These are phyloP conservation scores for Mycena pura DNA, from an alignment of 768 basidiomycete species.

Conservation along the genomic window DNA sequence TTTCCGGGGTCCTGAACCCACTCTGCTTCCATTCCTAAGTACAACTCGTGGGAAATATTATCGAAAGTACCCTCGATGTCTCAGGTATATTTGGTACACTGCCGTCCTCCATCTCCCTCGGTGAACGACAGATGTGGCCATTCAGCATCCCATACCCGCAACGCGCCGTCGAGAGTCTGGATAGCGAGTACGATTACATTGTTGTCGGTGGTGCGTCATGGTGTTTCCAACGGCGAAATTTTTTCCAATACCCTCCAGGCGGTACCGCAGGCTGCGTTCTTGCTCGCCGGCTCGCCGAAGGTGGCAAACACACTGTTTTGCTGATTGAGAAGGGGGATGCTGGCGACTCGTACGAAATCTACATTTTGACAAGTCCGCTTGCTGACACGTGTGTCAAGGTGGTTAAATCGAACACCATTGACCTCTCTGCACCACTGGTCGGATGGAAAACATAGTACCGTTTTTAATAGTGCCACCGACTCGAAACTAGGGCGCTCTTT, in stretches of 20 bases:
- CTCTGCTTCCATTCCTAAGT: too few species aligned
- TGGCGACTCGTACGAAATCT: constrained; percentile 23
- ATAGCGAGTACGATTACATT: too few species aligned
- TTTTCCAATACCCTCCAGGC: constrained; percentile 24
- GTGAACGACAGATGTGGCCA: too few species aligned
- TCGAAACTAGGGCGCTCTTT: constrained; percentile 5
- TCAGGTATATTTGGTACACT: too few species aligned
- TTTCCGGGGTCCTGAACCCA: too few species aligned
- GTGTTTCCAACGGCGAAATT: too few species aligned
- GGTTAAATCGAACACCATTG: constrained; percentile 37
- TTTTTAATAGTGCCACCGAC: constrained; percentile 21
- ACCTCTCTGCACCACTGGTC: constrained; percentile 37
- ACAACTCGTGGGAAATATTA: too few species aligned
- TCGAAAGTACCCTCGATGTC: too few species aligned
- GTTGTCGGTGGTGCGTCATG: too few species aligned
- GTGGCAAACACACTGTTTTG: constrained; percentile 31
- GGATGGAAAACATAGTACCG: constrained; percentile 29
- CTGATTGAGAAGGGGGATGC: constrained; percentile 38
- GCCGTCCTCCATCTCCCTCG: too few species aligned
- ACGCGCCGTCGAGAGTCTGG: too few species aligned
- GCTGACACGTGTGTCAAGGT: constrained; percentile 12
- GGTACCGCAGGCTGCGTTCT: constrained; percentile 41
- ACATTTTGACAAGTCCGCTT: background rate
- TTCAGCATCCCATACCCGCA: too few species aligned
- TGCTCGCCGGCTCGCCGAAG: constrained; percentile 37